A percentile compares a stretch with the other conserved stretches of the same genome.
Evolutionary conservation across 2,329 filamentous ascomycete species (phyloP).

Genomic region (Aulographum hederae): DNA sequence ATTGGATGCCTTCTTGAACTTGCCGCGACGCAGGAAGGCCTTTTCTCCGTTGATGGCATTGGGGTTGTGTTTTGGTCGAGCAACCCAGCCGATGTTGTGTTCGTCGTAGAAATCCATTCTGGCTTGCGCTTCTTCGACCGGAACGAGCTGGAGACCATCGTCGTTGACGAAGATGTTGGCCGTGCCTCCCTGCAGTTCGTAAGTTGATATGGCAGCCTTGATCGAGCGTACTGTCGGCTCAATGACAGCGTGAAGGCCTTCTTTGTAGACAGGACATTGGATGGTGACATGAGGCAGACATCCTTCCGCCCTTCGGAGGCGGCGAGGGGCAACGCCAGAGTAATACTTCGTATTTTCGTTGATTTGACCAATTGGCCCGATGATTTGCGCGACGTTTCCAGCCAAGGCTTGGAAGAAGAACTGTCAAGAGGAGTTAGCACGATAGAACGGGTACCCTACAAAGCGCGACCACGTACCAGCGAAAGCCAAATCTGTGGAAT

Average conservation of each 20-base stretch:
- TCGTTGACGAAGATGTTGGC: slow-evolving; percentile 62
- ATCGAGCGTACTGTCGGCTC: slow-evolving; percentile 59
- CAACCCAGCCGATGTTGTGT: slow-evolving; percentile 31
- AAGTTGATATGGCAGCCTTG: slow-evolving; percentile 60
- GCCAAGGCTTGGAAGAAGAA: slow-evolving; percentile 30
- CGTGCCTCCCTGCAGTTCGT: slow-evolving; percentile 60
- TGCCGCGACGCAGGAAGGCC: slow-evolving; percentile 37
- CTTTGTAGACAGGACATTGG: slow-evolving; percentile 79
- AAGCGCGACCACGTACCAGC: too few species aligned
- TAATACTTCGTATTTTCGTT: slow-evolving; percentile 65
- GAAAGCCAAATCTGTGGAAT: too few species aligned
- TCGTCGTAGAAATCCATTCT: slow-evolving; percentile 30
- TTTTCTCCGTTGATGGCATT: slow-evolving; percentile 28
- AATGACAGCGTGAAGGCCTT: slow-evolving; percentile 59
- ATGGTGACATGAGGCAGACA: slow-evolving; percentile 58
- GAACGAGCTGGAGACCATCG: slow-evolving; percentile 49
- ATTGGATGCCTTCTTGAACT: slow-evolving; percentile 49
- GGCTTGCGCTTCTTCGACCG: slow-evolving; percentile 24
- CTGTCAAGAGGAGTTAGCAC: slow-evolving; percentile 9
- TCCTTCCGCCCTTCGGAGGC: slow-evolving; percentile 34
- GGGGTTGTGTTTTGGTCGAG: slow-evolving; percentile 30
- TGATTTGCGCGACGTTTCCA: slow-evolving; percentile 30
- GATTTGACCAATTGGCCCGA: slow-evolving; percentile 59
- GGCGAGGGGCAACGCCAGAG: slow-evolving; percentile 50
- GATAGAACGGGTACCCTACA: too few species aligned